Conservation (phyloP, 768 basidiomycete genomes). For the Tricholoma flavovirens region DNA sequence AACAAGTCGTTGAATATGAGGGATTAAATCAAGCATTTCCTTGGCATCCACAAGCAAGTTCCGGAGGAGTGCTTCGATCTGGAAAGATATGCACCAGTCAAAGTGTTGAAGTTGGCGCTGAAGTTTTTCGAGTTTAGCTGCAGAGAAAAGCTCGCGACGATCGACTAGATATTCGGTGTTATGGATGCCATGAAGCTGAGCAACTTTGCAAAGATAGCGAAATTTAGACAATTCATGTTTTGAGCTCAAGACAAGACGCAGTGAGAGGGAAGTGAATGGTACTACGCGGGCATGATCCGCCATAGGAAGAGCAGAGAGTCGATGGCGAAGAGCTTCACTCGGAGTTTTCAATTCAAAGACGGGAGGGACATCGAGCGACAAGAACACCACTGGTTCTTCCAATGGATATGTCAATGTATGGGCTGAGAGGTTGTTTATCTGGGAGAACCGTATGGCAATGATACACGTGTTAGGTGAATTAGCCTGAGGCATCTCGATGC, state of each 20-base stretch:
- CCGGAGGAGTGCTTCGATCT: slow-evolving; percentile 44
- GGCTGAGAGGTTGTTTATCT: slow-evolving; percentile 35
- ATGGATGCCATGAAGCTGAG: slow-evolving; percentile 31
- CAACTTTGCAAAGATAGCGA: slow-evolving; percentile 29
- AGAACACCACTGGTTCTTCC: slow-evolving; percentile 32
- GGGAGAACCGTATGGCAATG: slow-evolving; percentile 40
- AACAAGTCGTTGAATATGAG: too few relatives aligned
- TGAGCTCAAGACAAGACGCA: slow-evolving; percentile 44
- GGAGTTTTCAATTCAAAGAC: slow-evolving; percentile 25
- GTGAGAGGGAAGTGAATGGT: slow-evolving; percentile 46
- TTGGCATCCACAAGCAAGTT: slow-evolving; percentile 39
- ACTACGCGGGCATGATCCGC: slow-evolving; percentile 37
- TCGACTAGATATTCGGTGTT: slow-evolving; percentile 31
- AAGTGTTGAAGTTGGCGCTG: slow-evolving; percentile 34
- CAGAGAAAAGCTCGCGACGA: slow-evolving; percentile 40
- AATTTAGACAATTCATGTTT: slow-evolving; percentile 31
- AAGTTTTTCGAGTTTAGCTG: slow-evolving; percentile 23
- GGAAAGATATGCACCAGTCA: slow-evolving; percentile 52
- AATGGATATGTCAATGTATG: slow-evolving; percentile 23
- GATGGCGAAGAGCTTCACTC: slow-evolving; percentile 22
- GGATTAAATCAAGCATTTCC: too few relatives aligned
- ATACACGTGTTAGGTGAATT: slow-evolving; percentile 19
- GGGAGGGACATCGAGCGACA: slow-evolving; percentile 38
- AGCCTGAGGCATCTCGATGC: slow-evolving; percentile 24
- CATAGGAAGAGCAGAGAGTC: slow-evolving; percentile 35